Base-by-base conservation (phyloP, 208 protist genomes). In the Naegleria lovaniensis region DNA sequence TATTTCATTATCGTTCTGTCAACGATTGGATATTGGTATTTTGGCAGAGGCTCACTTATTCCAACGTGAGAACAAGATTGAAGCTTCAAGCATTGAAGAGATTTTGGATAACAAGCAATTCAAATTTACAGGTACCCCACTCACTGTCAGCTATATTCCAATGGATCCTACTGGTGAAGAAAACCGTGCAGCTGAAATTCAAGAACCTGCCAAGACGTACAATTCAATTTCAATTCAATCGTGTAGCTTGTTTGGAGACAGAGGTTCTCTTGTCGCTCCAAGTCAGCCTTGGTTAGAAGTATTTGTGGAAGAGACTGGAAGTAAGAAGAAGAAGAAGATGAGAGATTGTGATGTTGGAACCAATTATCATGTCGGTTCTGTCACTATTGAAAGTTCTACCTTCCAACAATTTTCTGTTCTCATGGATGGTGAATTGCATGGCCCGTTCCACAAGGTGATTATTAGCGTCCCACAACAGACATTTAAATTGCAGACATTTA, bases 1-100 rank as follows among this genome's bases (percentile, higher is more conserved):
- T 38, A 7, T 88, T 48, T 9, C 84, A 39, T 9, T 88, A 3
- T 58, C 25, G 0, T 88, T 88, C 41, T 88, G 84, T 88, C 84
- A 88, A 58, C 13, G 84, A 39, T 29, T 88, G 9, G 41, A 88
- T 36, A 88, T 88, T 88, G 84, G 84, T 58, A 58, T 88, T 88
- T n/a, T 33, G 6, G 84, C 84, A 3, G 84, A 88, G 19, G 84
- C 84, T 38, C n/a, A 39, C 6, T 11, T 6, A 25, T 88, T 39
- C 36, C 13, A 51, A 51, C 39, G 41, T 15, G 41, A 52, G 5
- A 58, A 88, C 36, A 88, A 58, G 19, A 88, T 88, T 33, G 84
- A 58, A 36, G 84, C 9, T 13, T 39, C n/a, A 11, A 15, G 5
- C 16, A 25, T 88, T 25, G 84, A 88, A 11, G 84, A 88, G 16